Conservation (phyloP, 176 grass and related monocot species). For the Pontederia paniculata region DNA sequence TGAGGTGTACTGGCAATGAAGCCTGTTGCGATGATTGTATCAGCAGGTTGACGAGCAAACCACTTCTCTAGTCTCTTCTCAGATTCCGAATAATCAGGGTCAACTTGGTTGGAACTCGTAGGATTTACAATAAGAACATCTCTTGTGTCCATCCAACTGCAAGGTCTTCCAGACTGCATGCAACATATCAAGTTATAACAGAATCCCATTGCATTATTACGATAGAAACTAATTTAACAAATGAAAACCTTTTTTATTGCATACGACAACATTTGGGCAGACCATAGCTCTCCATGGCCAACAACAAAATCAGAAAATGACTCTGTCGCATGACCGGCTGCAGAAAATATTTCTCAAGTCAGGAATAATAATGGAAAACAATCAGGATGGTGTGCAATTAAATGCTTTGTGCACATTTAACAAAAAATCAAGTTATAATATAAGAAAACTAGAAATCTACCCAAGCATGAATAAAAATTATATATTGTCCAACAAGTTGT, state of each 20-base stretch:
- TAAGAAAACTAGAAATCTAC: too few relatives aligned
- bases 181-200: constrained; percentile 10
- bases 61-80: constrained; percentile 78
- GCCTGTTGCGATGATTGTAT: constrained; percentile 82
- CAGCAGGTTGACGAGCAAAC: constrained; percentile 54
- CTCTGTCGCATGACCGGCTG: constrained; percentile 94
- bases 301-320: constrained; percentile 97
- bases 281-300: constrained; percentile 96
- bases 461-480: too few relatives aligned
- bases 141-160: constrained; percentile 97
- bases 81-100: constrained; percentile 77
- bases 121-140: constrained; percentile 86
- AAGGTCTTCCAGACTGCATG: constrained; percentile 62
- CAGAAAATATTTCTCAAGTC: constrained; percentile 28
- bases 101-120: constrained; percentile 63
- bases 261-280: constrained; percentile 81
- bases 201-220: too few relatives aligned
- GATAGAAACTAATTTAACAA: neutral
- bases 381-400: too few relatives aligned
- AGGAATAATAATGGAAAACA: neutral
- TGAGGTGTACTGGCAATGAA: constrained; percentile 80
- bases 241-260: constrained; percentile 71
- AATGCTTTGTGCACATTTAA: too few relatives aligned
- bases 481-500: too few relatives aligned
- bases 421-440: too few relatives aligned